phyloP scores from a whole-genome alignment of 2,329 filamentous ascomycete genomes.

The Hypoxylon sp. region DNA sequence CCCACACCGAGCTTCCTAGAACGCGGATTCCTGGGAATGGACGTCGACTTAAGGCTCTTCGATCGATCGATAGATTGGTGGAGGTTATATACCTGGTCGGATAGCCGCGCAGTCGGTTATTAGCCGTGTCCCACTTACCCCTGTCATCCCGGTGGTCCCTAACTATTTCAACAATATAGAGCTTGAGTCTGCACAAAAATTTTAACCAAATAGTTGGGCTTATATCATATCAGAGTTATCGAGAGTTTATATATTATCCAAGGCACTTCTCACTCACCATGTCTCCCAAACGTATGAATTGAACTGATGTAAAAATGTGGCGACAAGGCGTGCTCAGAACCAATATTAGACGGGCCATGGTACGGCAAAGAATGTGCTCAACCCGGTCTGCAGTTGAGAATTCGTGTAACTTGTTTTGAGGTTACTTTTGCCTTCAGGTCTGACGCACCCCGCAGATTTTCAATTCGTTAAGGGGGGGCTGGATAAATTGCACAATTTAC shows the following conservation, averaged over 20 bases:
- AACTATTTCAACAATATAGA: background rate
- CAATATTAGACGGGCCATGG: conserved; percentile 11
- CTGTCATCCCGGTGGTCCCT: background rate
- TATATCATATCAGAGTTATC: background rate
- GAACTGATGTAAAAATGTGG: conserved; percentile 34
- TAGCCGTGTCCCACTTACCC: conserved; percentile 16
- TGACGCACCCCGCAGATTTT: conserved; percentile 41
- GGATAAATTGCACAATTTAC: conserved; percentile 42
- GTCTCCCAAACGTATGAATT: conserved; percentile 7
- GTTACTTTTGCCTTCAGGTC: conserved; percentile 39
- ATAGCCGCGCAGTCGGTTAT: conserved; percentile 20
- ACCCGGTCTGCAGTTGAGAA: conserved; percentile 6
- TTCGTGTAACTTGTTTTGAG: conserved; percentile 37
- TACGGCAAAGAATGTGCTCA: conserved; percentile 30
- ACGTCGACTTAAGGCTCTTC: conserved; percentile 20
- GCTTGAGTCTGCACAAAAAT: background rate
- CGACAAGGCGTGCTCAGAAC: conserved; percentile 39
- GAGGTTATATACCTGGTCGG: conserved; percentile 2
- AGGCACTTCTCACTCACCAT: conserved; percentile 11
- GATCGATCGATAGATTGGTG: conserved; percentile 22
- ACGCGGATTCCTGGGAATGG: background rate
- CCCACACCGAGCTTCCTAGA: conserved; percentile 5
- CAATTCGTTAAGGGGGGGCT: conserved; percentile 32
- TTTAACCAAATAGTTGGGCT: background rate
- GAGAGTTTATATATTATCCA: background rate